phyloP scores from a whole-genome alignment of 192 early-diverging fungal genomes.

The Coemansia pectinata region DNA sequence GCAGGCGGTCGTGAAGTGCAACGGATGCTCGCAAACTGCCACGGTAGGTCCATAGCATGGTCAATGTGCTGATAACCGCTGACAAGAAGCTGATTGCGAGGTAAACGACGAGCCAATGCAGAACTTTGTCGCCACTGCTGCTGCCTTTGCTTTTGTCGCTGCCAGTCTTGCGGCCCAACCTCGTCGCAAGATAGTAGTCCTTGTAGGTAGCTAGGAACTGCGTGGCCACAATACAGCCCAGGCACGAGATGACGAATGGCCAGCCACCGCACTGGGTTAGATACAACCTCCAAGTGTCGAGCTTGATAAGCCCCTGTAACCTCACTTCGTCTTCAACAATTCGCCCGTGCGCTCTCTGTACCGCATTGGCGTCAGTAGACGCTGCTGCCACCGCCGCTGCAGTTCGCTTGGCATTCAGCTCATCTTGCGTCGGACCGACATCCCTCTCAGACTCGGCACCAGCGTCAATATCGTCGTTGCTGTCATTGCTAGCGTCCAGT shows the following conservation, averaged over 20 bases:
- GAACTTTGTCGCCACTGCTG: not conserved
- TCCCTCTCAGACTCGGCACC: not conserved
- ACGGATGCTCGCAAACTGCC: slow-evolving; percentile 47
- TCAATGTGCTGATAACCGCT: slow-evolving; percentile 13
- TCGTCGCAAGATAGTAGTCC: slow-evolving; percentile 51
- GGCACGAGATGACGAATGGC: slow-evolving; percentile 55
- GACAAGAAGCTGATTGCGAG: slow-evolving; percentile 12
- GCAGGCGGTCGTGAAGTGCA: slow-evolving; percentile 58
- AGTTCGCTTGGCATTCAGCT: slow-evolving; percentile 2
- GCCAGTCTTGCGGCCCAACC: slow-evolving; percentile 45
- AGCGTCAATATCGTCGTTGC: not conserved
- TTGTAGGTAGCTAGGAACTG: slow-evolving; percentile 57
- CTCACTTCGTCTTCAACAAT: slow-evolving; percentile 80
- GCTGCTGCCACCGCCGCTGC: not conserved
- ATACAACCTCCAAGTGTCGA: slow-evolving; percentile 74
- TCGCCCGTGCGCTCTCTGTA: slow-evolving; percentile 48
- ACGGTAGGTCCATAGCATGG: slow-evolving; percentile 21
- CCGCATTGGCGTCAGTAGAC: slow-evolving; percentile 8
- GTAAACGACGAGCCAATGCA: slow-evolving; percentile 16
- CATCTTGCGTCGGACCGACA: slow-evolving; percentile 22
- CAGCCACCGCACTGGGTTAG: slow-evolving; percentile 65
- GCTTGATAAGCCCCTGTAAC: slow-evolving; percentile 68
- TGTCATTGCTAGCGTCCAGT: not conserved
- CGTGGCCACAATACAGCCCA: slow-evolving; percentile 52
- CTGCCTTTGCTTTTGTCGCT: slow-evolving; percentile 12